Conservation (phyloP, 1,139 yeast species). For the Kazachstania sp. region DNA sequence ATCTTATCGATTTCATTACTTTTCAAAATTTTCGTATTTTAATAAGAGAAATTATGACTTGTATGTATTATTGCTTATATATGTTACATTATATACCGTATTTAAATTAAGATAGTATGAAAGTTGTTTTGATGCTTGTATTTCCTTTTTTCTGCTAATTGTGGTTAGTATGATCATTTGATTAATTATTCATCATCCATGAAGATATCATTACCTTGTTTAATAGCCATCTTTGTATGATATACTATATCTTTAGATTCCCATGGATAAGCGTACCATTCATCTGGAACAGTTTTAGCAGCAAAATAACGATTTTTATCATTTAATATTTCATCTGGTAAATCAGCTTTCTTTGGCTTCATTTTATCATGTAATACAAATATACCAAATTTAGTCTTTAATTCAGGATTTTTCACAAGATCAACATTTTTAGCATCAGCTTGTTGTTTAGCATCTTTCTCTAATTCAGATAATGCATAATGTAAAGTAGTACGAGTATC, state of each 20-base stretch:
- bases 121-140: too few species aligned
- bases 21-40: too few species aligned
- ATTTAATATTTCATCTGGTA: conserved; percentile 41
- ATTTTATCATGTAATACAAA: conserved; percentile 90
- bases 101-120: too few species aligned
- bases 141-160: too few species aligned
- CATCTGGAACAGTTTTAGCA: conserved; percentile 83
- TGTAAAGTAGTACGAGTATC: conserved; percentile 61
- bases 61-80: too few species aligned
- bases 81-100: too few species aligned
- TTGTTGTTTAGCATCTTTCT: conserved; percentile 46
- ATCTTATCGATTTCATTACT: too few species aligned
- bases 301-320: conserved; percentile 61
- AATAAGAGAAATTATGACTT: too few species aligned
- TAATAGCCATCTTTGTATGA: conserved; percentile 73
- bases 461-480: conserved; percentile 50
- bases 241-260: conserved; percentile 82
- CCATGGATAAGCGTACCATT: conserved; percentile 99
- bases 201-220: conserved; percentile 56
- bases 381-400: conserved; percentile 65
- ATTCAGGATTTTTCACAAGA: conserved; percentile 33
- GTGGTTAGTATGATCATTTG: too few species aligned
- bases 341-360: conserved; percentile 74
- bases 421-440: conserved; percentile 40
- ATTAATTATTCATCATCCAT: not conserved